phyloP scores from a whole-genome alignment of 495 filamentous ascomycete species.

The Glarea lozoyensis region DNA sequence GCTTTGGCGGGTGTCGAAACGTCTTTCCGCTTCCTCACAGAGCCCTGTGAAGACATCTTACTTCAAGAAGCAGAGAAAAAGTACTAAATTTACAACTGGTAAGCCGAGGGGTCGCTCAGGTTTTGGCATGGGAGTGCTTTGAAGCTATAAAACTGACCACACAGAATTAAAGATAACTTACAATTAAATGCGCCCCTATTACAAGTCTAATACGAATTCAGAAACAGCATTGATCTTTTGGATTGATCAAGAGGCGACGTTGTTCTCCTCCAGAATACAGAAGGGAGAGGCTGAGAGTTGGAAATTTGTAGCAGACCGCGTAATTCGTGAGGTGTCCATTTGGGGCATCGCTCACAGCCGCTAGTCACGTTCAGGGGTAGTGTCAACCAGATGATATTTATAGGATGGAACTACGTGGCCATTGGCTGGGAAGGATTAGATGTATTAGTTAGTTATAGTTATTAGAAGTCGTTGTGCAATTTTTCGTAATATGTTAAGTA shows the following conservation, averaged over 20 bases:
- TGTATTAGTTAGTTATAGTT: too few species aligned
- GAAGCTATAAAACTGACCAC: not conserved
- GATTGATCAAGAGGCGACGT: constrained; percentile 19
- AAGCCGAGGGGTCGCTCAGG: not conserved
- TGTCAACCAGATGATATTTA: too few species aligned
- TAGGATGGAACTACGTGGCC: too few species aligned
- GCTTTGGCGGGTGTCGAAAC: constrained; percentile 34
- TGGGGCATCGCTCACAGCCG: too few species aligned
- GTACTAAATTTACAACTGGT: not conserved
- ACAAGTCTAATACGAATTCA: constrained; percentile 12
- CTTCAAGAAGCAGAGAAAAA: constrained; percentile 6
- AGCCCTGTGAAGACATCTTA: constrained; percentile 26
- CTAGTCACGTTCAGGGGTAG: too few species aligned
- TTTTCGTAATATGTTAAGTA: too few species aligned
- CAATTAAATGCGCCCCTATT: not conserved
- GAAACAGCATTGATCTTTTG: constrained; percentile 19
- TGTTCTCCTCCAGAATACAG: constrained; percentile 1
- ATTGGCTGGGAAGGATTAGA: too few species aligned
- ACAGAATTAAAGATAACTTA: constrained; percentile 1
- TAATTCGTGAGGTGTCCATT: not conserved
- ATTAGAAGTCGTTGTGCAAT: too few species aligned
- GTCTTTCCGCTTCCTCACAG: constrained; percentile 45
- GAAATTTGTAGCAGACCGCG: constrained; percentile 1
- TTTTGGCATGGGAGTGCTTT: not conserved
- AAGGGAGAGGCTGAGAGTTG: not conserved